Conservation (phyloP, 2,329 filamentous ascomycete genomes). For the Teratosphaeria pseudoeucalypti region DNA sequence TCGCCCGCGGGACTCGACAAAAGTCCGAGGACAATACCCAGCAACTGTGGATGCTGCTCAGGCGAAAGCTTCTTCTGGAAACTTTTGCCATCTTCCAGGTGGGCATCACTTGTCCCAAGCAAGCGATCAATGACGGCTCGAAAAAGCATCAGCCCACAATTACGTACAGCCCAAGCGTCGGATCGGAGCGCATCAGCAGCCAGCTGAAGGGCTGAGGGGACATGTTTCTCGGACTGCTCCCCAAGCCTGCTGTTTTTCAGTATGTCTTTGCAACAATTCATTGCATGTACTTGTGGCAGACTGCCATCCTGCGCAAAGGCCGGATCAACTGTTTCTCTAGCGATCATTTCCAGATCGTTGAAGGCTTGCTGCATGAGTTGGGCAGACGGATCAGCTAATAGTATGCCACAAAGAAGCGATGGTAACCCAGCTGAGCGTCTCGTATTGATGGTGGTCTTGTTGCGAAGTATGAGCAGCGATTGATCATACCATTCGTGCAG, state of each 20-base stretch:
- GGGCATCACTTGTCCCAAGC: conserved; percentile 59
- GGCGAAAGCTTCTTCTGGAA: conserved; percentile 53
- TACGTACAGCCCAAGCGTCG: conserved; percentile 84
- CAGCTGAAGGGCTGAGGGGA: conserved; percentile 65
- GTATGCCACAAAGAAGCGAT: conserved; percentile 70
- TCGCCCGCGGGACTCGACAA: conserved; percentile 28
- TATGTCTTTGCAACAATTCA: conserved; percentile 87
- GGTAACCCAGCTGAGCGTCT: conserved; percentile 87
- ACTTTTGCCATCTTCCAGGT: conserved; percentile 46
- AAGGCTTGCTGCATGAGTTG: conserved; percentile 56
- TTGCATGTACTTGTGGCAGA: conserved; percentile 82
- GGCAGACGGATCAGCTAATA: conserved; percentile 52
- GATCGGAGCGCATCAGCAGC: conserved; percentile 71
- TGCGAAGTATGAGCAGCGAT: conserved; percentile 24
- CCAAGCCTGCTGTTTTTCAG: conserved; percentile 74
- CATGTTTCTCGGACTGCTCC: conserved; percentile 59
- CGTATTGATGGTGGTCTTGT: conserved; percentile 69
- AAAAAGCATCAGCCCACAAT: conserved; percentile 83
- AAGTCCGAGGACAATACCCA: conserved; percentile 53
- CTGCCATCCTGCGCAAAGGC: conserved; percentile 39
- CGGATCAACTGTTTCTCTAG: conserved; percentile 25
- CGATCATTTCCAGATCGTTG: conserved; percentile 49
- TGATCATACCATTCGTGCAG: conserved; percentile 58
- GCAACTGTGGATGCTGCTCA: conserved; percentile 56
- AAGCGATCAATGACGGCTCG: conserved; percentile 72